A percentile compares a stretch with the other conserved stretches of the same genome.
These are phyloP conservation scores for Botrytis tulipae DNA, from an alignment of 2,329 filamentous ascomycete genomes.

Conservation along the genomic window DNA sequence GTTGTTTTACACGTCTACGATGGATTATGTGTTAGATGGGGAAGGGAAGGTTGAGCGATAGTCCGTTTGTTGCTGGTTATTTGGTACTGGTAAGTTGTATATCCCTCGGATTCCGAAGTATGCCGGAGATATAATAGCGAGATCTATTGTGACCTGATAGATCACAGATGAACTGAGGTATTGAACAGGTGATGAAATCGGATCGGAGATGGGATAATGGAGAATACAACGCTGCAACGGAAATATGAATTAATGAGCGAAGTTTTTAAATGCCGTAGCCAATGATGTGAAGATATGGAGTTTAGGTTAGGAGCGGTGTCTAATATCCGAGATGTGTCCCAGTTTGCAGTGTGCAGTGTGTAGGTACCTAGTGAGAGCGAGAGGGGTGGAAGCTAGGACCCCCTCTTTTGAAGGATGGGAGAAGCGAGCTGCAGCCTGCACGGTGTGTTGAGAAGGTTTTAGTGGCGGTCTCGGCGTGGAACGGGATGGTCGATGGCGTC, in stretches of 20 bases:
- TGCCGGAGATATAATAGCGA: not conserved
- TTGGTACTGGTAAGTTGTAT: not conserved
- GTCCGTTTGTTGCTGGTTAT: not conserved
- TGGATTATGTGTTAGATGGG: not conserved
- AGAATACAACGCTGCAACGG: not conserved
- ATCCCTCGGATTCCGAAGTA: not conserved
- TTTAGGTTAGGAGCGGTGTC: not conserved
- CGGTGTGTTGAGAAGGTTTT: not conserved
- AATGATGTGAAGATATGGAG: not conserved
- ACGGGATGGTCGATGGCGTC: not conserved
- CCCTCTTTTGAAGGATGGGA: conserved; percentile 1
- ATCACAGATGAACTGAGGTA: not conserved
- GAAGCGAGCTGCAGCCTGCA: conserved; percentile 9
- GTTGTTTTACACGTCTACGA: not conserved
- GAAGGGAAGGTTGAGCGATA: not conserved
- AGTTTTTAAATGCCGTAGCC: not conserved
- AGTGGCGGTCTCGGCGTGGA: not conserved
- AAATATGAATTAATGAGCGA: not conserved
- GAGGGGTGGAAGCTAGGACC: conserved; percentile 6
- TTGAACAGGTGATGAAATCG: not conserved
- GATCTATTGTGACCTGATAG: not conserved
- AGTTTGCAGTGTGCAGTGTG: not conserved
- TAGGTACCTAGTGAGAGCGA: not conserved
- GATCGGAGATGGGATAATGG: not conserved
- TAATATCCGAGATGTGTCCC: not conserved